These are phyloP conservation scores for Aspergillus udagawae DNA, from an alignment of 2,329 filamentous ascomycete genomes.

Conservation along the genomic window DNA sequence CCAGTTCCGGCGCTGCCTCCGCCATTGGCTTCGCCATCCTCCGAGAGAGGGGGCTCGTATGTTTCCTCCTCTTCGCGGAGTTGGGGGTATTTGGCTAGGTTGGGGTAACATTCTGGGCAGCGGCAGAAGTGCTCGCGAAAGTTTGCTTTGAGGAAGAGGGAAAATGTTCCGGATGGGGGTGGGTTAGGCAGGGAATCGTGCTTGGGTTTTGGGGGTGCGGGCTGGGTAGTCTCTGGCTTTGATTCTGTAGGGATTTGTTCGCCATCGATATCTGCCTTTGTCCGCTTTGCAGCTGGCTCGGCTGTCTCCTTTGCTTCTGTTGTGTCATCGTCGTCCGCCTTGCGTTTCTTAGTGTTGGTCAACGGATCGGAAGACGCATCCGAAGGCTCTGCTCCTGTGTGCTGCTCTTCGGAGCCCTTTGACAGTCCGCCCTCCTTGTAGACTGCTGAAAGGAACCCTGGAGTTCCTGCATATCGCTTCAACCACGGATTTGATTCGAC, in stretches of 20 bases:
- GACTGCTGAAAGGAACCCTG: constrained; percentile 75
- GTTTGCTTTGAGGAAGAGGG: constrained; percentile 72
- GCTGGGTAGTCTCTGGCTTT: constrained; percentile 7
- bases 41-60: constrained; percentile 86
- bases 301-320: constrained; percentile 21
- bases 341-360: constrained; percentile 59
- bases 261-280: constrained; percentile 38
- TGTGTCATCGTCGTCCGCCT: constrained; percentile 50
- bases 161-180: constrained; percentile 59
- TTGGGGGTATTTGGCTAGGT: constrained; percentile 67
- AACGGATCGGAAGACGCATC: constrained; percentile 5
- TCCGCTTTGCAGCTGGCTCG: constrained; percentile 41
- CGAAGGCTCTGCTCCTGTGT: background rate
- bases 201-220: constrained; percentile 46
- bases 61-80: constrained; percentile 91
- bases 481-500: constrained; percentile 86
- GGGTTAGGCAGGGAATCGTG: constrained; percentile 53
- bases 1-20: constrained; percentile 62
- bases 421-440: constrained; percentile 42
- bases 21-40: constrained; percentile 51
- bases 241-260: constrained; percentile 7
- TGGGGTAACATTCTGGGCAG: constrained; percentile 74
- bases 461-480: constrained; percentile 74
- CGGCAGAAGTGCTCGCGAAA: constrained; percentile 82
- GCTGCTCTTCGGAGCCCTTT: background rate